These are phyloP conservation scores for Kluyveromyces siamensis DNA, from an alignment of 805 yeast genomes.

Conservation along the genomic window DNA sequence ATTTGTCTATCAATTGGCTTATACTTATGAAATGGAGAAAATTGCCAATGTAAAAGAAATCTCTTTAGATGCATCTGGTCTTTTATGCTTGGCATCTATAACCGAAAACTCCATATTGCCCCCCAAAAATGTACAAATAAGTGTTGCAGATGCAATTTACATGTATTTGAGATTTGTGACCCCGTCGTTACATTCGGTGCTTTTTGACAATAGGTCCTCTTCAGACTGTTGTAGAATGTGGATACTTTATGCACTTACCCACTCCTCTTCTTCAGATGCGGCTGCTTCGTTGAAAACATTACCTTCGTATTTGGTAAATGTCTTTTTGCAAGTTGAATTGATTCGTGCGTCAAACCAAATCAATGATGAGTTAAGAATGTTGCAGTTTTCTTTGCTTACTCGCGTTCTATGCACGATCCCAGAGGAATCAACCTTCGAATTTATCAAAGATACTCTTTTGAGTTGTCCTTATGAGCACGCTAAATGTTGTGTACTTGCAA, in stretches of 20 bases:
- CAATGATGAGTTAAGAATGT: constrained; percentile 32
- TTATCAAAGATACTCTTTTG: constrained; percentile 53
- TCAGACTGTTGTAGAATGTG: constrained; percentile 28
- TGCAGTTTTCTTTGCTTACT: constrained; percentile 53
- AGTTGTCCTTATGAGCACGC: constrained; percentile 58
- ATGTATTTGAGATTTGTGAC: constrained; percentile 34
- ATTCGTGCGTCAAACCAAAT: constrained; percentile 29
- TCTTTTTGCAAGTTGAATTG: constrained; percentile 36
- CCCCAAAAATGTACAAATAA: constrained; percentile 5
- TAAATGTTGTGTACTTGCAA: constrained; percentile 51
- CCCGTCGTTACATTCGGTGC: constrained; percentile 28
- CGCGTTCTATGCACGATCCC: constrained; percentile 51
- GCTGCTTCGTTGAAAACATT: constrained; percentile 11
- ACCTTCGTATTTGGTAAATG: constrained; percentile 28
- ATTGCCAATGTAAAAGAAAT: constrained; percentile 23
- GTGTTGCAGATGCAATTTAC: constrained; percentile 29
- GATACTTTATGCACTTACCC: constrained; percentile 30
- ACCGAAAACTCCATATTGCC: not conserved
- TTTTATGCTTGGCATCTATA: constrained; percentile 22
- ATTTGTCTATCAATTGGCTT: constrained; percentile 30
- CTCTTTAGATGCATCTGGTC: constrained; percentile 27
- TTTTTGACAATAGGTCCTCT: constrained; percentile 15
- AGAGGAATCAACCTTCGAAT: constrained; percentile 48
- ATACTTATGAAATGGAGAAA: constrained; percentile 27
- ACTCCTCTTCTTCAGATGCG: constrained; percentile 14